Percentiles rank a stretch among this genome's conserved stretches.
phyloP scores from a whole-genome alignment of 2,329 filamentous ascomycete species.

The Fusarium zealandicum region DNA sequence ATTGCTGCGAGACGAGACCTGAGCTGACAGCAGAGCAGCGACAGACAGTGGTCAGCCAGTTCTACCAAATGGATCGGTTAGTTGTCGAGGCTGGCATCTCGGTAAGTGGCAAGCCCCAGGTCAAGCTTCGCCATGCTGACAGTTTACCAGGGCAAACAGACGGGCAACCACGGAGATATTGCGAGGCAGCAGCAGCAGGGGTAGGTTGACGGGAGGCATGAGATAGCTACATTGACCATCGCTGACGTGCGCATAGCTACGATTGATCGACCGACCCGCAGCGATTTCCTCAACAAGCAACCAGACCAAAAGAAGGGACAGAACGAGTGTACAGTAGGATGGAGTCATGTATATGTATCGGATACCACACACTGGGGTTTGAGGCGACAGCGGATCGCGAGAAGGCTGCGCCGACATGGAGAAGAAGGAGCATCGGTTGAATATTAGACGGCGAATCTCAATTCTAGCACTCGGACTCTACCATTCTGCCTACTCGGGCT shows the following conservation, averaged over 20 bases:
- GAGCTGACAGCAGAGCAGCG: slow-evolving; percentile 63
- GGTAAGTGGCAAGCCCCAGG: slow-evolving; percentile 51
- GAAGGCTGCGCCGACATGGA: slow-evolving; percentile 10
- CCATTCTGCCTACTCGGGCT: background rate
- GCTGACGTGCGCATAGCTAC: slow-evolving; percentile 24
- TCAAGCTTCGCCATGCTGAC: slow-evolving; percentile 19
- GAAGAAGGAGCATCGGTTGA: slow-evolving; percentile 14
- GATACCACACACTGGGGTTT: slow-evolving; percentile 31
- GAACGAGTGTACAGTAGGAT: slow-evolving; percentile 39
- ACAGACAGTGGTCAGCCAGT: slow-evolving; percentile 93
- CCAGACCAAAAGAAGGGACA: slow-evolving; percentile 12
- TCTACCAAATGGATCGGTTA: slow-evolving; percentile 89
- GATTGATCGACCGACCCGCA: slow-evolving; percentile 19
- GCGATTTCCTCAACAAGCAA: slow-evolving; percentile 11
- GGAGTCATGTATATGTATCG: slow-evolving; percentile 42
- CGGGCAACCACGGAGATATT: slow-evolving; percentile 69
- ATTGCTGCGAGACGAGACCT: too few species aligned
- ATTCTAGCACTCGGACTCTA: slow-evolving; percentile 21
- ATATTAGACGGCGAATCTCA: slow-evolving; percentile 37
- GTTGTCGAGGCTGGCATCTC: slow-evolving; percentile 90
- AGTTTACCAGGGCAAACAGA: slow-evolving; percentile 69
- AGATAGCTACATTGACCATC: background rate
- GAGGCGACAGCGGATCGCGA: slow-evolving; percentile 17
- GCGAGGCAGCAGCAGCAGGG: slow-evolving; percentile 80
- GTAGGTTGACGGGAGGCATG: slow-evolving; percentile 60